phyloP scores from a whole-genome alignment of 768 basidiomycete genomes.

The Dacryopinax spathularia region DNA sequence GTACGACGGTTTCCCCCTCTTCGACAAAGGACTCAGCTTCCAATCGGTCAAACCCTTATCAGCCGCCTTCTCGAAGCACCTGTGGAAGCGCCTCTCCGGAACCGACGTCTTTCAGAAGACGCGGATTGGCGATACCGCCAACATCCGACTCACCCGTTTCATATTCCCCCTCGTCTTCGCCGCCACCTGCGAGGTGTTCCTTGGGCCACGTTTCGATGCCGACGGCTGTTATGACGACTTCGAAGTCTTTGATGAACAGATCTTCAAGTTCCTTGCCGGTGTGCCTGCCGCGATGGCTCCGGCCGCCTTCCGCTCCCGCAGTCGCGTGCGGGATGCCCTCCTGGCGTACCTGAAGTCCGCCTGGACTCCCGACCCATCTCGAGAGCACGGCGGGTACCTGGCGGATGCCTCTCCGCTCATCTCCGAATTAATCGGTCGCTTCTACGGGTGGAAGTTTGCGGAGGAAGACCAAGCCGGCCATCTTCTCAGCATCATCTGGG shows the following conservation, averaged over 20 bases:
- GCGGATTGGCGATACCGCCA: neutral
- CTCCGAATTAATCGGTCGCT: neutral
- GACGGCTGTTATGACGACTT: neutral
- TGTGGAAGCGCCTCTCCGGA: neutral
- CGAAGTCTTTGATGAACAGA: neutral
- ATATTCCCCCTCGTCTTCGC: neutral
- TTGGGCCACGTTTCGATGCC: neutral
- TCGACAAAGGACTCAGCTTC: neutral
- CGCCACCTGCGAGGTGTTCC: conserved; percentile 1
- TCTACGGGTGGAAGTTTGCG: neutral
- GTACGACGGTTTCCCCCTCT: neutral
- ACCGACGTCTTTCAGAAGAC: neutral
- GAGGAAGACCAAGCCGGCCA: neutral
- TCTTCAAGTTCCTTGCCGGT: neutral
- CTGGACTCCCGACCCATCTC: neutral
- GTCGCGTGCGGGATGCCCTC: neutral
- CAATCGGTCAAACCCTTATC: neutral
- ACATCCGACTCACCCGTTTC: neutral
- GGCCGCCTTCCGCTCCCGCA: neutral
- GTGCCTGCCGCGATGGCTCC: neutral
- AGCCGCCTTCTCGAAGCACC: neutral
- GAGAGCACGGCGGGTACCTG: neutral
- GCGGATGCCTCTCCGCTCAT: neutral
- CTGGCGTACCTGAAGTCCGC: neutral
- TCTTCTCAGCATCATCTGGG: conserved; percentile 1